A percentile compares a stretch with the other conserved stretches of the same genome.
Conservation (phyloP, 768 basidiomycete genomes). For the Paxillus rubicundulus region DNA sequence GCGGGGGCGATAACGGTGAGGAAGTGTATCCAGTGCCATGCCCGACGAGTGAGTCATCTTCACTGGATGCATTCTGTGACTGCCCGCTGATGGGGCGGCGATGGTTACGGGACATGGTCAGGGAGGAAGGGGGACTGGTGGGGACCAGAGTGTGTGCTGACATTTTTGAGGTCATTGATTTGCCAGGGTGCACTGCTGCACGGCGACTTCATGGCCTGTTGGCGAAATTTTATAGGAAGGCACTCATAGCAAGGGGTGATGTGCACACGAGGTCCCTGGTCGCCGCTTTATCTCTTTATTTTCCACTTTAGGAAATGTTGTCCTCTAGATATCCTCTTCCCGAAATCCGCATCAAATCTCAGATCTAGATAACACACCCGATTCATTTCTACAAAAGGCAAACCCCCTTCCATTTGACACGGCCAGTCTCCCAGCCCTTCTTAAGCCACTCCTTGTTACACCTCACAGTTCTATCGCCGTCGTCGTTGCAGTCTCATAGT, state of each 20-base stretch:
- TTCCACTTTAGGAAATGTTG: too few relatives aligned
- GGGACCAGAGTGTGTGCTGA: conserved; percentile 8
- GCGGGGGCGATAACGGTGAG: conserved; percentile 31
- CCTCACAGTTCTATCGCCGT: background rate
- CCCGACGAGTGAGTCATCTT: conserved; percentile 24
- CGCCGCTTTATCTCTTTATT: background rate
- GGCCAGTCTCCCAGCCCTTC: background rate
- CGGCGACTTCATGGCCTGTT: background rate
- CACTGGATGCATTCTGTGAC: conserved; percentile 21
- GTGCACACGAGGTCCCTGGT: background rate
- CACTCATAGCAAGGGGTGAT: too few relatives aligned
- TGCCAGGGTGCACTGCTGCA: background rate
- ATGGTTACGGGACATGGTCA: conserved; percentile 13
- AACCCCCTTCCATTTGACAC: background rate
- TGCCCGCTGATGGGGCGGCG: conserved; percentile 13
- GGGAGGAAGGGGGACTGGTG: conserved; percentile 1
- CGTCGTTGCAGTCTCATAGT: conserved; percentile 2
- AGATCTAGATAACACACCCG: background rate
- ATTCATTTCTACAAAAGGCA: background rate
- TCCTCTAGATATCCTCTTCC: too few relatives aligned
- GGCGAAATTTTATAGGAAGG: background rate
- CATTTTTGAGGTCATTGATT: background rate
- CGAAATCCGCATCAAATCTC: background rate
- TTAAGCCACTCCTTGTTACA: background rate
- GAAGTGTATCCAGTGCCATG: background rate